Evolutionary conservation across 2,329 filamentous ascomycete genomes (phyloP), one percentile per base, ranked within the genome.

Genomic region (Xylaria sp.): DNA sequence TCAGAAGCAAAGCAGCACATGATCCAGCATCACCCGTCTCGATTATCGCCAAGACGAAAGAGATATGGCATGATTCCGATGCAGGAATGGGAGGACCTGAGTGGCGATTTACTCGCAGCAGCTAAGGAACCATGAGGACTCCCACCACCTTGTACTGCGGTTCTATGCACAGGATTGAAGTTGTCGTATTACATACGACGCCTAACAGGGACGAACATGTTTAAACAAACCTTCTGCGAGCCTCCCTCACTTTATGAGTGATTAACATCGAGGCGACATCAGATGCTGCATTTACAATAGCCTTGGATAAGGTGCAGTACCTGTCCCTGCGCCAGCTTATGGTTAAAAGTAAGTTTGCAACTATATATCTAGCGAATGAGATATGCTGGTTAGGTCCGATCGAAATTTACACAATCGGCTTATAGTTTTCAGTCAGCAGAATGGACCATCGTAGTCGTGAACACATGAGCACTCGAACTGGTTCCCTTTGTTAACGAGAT

Each of bases 101-200:
- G 49, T 49, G 28, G 41, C 12, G 31, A 51, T 51, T 51, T 31
- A n/a, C 31, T 63, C 54, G 33, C 23, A 58, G 25, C 25, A 67
- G 64, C 57, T 46, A 62, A 57, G 51, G 36, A 62, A 46, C 10
- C 2, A 39, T 48, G 18, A 10, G 13, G 23, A 18, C 12, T 3
- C 1, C 18, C 31, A 41, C 13, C 3, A 31, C 33, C 31, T 46
- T 15, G n/a, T 31, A 10, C 41, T 43, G 15, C 41, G 12, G 13
- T 43, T 46, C 48, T 31, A 15, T 51, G 9, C 39, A 28, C 9
- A 28, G 31, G 49, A 10, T n/a, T 10, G 18, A 33, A 43, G 20
- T 33, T 20, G 7, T 54, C 41, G 3, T 7, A 18, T 46, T 13
- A 31, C 28, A 33, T 28, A 43, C 18, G 12, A 46, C 10, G 23